phyloP scores from a whole-genome alignment of 1,284 basidiomycete genomes.

The Cryptococcus maquisensis region DNA sequence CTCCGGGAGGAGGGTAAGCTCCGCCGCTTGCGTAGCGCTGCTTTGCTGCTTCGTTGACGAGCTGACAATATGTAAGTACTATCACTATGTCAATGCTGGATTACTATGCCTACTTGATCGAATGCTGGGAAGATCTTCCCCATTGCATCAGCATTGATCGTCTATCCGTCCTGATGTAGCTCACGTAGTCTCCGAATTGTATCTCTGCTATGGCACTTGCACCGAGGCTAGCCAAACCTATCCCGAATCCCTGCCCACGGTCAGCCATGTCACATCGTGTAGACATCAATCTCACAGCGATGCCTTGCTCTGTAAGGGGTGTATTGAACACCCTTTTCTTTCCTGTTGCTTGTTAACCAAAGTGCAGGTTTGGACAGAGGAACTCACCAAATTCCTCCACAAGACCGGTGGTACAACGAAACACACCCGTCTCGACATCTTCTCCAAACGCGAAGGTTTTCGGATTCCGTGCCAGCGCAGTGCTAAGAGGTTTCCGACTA shows the following conservation, averaged over 20 bases:
- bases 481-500: conserved; percentile 51
- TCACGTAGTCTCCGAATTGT: conserved; percentile 54
- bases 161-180: conserved; percentile 6
- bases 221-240: conserved; percentile 86
- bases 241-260: conserved; percentile 62
- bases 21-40: conserved; percentile 85
- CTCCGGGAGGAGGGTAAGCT: conserved; percentile 60
- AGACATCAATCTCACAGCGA: conserved; percentile 55
- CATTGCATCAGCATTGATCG: neutral
- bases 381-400: conserved; percentile 80
- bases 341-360: conserved; percentile 51
- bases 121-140: conserved; percentile 78
- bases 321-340: conserved; percentile 93
- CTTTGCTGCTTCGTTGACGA: conserved; percentile 95
- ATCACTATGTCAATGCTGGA: neutral
- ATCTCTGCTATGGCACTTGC: conserved; percentile 94
- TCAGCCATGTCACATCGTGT: no score
- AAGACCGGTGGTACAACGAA: conserved; percentile 70
- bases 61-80: conserved; percentile 50
- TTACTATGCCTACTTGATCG: conserved; percentile 65
- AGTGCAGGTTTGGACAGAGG: neutral
- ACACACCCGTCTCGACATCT: conserved; percentile 90
- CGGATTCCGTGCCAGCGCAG: conserved; percentile 77
- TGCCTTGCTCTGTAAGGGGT: conserved; percentile 87
- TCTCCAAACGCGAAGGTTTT: conserved; percentile 87